Evolutionary conservation across 2,329 filamentous ascomycete genomes (phyloP), one percentile per base, ranked within the genome.

Genomic region (Phaeophleospora eucalypticola): DNA sequence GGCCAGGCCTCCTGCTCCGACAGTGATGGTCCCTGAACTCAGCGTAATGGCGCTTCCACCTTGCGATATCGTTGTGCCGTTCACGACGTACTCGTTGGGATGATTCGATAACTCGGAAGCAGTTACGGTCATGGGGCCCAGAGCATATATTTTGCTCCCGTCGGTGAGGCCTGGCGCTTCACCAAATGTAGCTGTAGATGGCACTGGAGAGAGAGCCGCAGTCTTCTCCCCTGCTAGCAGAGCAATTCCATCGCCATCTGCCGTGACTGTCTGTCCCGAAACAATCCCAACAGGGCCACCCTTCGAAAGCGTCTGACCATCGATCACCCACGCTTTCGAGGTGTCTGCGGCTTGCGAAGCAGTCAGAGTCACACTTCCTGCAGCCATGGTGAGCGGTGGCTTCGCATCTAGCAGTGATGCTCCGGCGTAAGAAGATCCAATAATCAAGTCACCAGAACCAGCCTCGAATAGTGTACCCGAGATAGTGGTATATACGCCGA

Each of bases 231-330:
- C 36, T 17, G 8, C 37, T 4, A 36, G 27, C 14, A 51, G 29
- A 15, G 38, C 18, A 9, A 51, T 34, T 2, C 46, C 49, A 32
- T n/a, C 34, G n/a, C 17, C 34, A 6, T 3, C 47, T 21, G 42
- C 21, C 3, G 21, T 46, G 15, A 46, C 17, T 4, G 29, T 27
- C 19, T 24, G 29, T 8, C 43, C 38, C n/a, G 14, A 15, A 2
- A 19, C 27, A 2, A 36, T 52, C 4, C 36, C 35, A n/a, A 29
- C 43, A n/a, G 43, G 27, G 2, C 42, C 43, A 8, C 39, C 47
- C 4, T 17, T 16, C 2, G 34, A 29, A 3, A 49, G 37, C 9
- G 43, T 42, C 2, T n/a, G 34, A 17, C 32, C 43, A n/a, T 39
- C 42, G 14, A 49, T 17, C 16, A 36, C 18, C 4, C 36, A 17